phyloP scores from a whole-genome alignment of 805 yeast genomes.

The Debaryomyces hansenii region DNA sequence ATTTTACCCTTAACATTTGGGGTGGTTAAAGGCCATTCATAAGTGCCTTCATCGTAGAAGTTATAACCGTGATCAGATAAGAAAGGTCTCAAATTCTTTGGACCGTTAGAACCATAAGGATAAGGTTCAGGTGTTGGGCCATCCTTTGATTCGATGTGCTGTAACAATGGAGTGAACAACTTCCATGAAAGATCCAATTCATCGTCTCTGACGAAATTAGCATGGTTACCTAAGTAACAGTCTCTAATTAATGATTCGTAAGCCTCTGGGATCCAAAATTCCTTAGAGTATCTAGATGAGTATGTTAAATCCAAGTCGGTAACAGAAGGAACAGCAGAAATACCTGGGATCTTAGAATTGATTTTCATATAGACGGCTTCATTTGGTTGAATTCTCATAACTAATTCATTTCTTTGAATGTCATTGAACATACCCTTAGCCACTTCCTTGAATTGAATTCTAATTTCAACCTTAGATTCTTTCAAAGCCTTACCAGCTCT shows the following conservation, averaged over 20 bases:
- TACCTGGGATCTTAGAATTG: conserved; percentile 92
- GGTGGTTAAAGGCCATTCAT: conserved; percentile 89
- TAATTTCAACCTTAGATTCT: conserved; percentile 90
- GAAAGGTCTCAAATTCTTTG: conserved; percentile 60
- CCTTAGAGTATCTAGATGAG: conserved; percentile 68
- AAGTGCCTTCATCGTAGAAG: conserved; percentile 60
- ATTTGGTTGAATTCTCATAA: conserved; percentile 89
- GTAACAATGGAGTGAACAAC: conserved; percentile 86
- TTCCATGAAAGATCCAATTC: conserved; percentile 94
- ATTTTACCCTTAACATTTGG: conserved; percentile 37
- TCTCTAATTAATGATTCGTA: conserved; percentile 95
- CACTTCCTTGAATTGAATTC: conserved; percentile 88
- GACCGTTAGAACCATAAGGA: conserved; percentile 92
- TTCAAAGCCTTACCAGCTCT: conserved; percentile 98
- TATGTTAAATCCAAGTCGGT: conserved; percentile 92
- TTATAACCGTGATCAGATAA: conserved; percentile 70
- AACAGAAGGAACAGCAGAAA: conserved; percentile 74
- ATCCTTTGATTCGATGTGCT: conserved; percentile 70
- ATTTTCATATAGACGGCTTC: conserved; percentile 93
- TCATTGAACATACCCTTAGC: conserved; percentile 78
- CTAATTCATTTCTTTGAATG: conserved; percentile 89
- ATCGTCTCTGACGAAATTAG: conserved; percentile 97
- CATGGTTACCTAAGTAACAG: conserved; percentile 87
- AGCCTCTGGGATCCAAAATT: conserved; percentile 96
- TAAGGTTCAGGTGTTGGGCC: conserved; percentile 70